A percentile compares a stretch with the other conserved stretches of the same genome.
Evolutionary conservation across 2,329 filamentous ascomycete species (phyloP).

Genomic region (Sclerotinia trifoliorum): DNA sequence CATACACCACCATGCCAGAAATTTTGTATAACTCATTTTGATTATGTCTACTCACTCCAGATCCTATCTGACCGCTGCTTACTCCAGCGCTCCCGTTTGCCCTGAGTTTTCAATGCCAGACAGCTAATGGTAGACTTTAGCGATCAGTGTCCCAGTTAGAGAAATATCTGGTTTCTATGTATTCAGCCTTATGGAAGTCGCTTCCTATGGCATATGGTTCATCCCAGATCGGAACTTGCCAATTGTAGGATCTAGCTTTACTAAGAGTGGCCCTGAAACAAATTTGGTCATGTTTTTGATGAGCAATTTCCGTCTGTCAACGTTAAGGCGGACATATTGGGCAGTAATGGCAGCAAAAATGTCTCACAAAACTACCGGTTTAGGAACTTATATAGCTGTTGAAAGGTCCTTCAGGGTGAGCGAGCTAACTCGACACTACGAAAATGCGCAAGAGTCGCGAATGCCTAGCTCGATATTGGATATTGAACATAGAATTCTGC

Average conservation of each 20-base stretch:
- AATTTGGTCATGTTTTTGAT: neutral
- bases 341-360: neutral
- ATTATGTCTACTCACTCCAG: no score
- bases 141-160: neutral
- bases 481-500: neutral
- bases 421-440: no score
- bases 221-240: neutral
- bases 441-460: neutral
- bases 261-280: neutral
- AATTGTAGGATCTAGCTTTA: neutral
- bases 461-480: constrained; percentile 1
- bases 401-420: neutral
- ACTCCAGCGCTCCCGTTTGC: no score
- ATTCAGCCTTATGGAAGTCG: neutral
- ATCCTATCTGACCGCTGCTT: no score
- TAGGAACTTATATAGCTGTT: neutral
- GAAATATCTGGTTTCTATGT: neutral
- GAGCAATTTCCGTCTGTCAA: neutral
- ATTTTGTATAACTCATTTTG: no score
- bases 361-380: neutral
- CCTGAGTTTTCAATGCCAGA: neutral
- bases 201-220: neutral
- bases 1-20: no score
- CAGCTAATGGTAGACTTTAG: neutral
- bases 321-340: neutral